Percentiles rank a stretch among this genome's conserved stretches.
phyloP scores from a whole-genome alignment of 192 early-diverging fungal species.

The Linnemannia hyalina region DNA sequence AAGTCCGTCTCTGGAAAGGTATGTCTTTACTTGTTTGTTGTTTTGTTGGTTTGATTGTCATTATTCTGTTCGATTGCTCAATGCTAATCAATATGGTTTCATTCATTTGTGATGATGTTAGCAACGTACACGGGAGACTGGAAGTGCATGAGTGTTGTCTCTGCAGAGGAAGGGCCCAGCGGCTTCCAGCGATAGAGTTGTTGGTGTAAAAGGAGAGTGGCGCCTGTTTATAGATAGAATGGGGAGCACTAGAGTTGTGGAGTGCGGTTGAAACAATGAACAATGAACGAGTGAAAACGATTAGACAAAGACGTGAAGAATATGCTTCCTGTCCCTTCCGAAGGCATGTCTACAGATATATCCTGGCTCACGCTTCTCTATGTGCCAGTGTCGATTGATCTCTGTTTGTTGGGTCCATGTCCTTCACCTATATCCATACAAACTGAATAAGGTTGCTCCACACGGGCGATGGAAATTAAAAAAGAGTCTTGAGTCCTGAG shows the following conservation, averaged over 20 bases:
- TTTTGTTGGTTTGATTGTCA: neutral
- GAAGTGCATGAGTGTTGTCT: constrained; percentile 73
- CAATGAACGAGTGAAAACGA: neutral
- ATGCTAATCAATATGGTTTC: neutral
- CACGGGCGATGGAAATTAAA: neutral
- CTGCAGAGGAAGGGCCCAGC: constrained; percentile 59
- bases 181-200: constrained; percentile 27
- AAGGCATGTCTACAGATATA: constrained; percentile 17
- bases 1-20: constrained; percentile 86
- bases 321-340: constrained; percentile 26
- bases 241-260: neutral
- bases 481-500: neutral
- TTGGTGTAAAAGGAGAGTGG: neutral
- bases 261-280: no score
- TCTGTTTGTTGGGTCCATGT: constrained; percentile 1
- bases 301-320: neutral
- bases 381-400: no score
- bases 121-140: constrained; percentile 66
- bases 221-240: neutral
- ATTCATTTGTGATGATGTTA: neutral
- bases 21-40: neutral
- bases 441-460: neutral
- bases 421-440: neutral
- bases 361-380: neutral
- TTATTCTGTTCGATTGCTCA: neutral